These are phyloP conservation scores for Polysphondylium violaceum DNA, from an alignment of 78 protist genomes.

Conservation along the genomic window DNA sequence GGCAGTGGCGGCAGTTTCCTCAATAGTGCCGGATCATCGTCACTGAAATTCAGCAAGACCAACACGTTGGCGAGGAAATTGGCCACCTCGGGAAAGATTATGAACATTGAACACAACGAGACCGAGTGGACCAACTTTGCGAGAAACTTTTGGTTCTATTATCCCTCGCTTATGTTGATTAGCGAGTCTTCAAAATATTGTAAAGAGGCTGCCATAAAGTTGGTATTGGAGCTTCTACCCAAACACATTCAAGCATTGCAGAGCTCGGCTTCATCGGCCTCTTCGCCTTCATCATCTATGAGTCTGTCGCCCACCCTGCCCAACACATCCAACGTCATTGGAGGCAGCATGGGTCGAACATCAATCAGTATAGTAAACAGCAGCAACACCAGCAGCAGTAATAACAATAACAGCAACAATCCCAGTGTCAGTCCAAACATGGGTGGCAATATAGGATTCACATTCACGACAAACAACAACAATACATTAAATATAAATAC, in stretches of 20 bases:
- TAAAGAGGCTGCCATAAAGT: conserved; percentile 20
- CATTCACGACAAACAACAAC: conserved; percentile 14
- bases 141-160: conserved; percentile 61
- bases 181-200: conserved; percentile 56
- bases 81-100: conserved; percentile 3
- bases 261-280: conserved; percentile 11
- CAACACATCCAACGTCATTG: not conserved
- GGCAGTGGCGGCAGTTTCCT: not conserved
- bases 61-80: conserved; percentile 19
- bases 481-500: not conserved
- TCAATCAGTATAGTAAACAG: not conserved
- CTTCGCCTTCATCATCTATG: conserved; percentile 17
- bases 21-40: not conserved
- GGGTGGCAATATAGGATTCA: not conserved
- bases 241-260: conserved; percentile 34
- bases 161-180: conserved; percentile 66
- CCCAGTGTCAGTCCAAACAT: not conserved
- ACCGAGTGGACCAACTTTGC: conserved; percentile 74
- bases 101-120: conserved; percentile 47
- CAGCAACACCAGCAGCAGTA: not conserved
- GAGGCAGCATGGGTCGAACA: conserved; percentile 41
- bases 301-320: not conserved
- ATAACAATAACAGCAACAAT: not conserved
- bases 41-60: conserved; percentile 7
- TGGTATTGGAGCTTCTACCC: conserved; percentile 59